Evolutionary conservation across 2,329 filamentous ascomycete genomes (phyloP).

Genomic region (Leptodontidium sp.): DNA sequence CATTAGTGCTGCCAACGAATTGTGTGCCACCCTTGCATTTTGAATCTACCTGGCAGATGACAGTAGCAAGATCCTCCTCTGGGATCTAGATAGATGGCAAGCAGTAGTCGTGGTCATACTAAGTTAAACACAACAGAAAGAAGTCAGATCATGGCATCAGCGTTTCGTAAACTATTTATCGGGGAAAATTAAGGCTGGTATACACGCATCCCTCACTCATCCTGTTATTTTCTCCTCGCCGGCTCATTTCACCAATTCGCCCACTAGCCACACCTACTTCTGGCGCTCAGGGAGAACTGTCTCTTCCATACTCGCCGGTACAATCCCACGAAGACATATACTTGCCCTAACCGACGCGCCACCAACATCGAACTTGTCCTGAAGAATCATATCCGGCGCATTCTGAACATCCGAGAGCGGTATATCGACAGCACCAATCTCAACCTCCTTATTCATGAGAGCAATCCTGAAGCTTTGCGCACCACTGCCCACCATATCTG

Average conservation of each 20-base stretch:
- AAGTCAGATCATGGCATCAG: too few relatives aligned
- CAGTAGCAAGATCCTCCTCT: too few relatives aligned
- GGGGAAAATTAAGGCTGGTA: too few relatives aligned
- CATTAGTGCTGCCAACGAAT: too few relatives aligned
- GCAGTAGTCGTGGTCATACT: too few relatives aligned
- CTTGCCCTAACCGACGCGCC: constrained; percentile 27
- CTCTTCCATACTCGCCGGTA: constrained; percentile 20
- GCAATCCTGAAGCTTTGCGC: constrained; percentile 27
- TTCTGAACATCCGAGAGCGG: constrained; percentile 26
- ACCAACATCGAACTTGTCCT: constrained; percentile 28
- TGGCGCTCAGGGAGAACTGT: constrained; percentile 16
- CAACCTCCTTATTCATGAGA: constrained; percentile 26
- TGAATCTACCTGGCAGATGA: too few relatives aligned
- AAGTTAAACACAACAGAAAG: too few relatives aligned
- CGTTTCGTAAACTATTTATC: too few relatives aligned
- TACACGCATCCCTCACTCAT: not conserved
- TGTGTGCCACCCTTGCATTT: too few relatives aligned
- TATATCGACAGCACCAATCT: constrained; percentile 23
- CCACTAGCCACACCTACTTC: not conserved
- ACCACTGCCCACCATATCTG: constrained; percentile 27
- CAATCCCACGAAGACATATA: constrained; percentile 23
- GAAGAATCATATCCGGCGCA: constrained; percentile 26
- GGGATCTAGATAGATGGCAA: too few relatives aligned
- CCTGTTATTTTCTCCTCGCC: not conserved
- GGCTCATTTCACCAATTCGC: not conserved